These are phyloP conservation scores for Leccinum longicurvipes DNA, from an alignment of 768 basidiomycete genomes.

Conservation along the genomic window DNA sequence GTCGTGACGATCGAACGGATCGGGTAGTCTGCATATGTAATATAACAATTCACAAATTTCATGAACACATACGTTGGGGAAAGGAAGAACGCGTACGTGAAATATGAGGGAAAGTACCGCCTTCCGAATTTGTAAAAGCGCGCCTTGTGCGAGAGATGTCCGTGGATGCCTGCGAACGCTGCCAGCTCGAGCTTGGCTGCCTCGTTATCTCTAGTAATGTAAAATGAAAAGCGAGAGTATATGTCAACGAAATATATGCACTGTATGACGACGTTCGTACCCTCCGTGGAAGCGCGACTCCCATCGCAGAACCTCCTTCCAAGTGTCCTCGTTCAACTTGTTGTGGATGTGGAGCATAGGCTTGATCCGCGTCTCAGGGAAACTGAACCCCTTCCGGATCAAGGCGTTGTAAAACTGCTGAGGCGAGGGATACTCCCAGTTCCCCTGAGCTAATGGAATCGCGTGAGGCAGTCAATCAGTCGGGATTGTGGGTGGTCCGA, in stretches of 20 bases:
- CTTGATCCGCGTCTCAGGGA: conserved; percentile 3
- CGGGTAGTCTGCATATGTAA: conserved; percentile 3
- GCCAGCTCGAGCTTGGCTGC: conserved; percentile 6
- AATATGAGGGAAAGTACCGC: conserved; percentile 4
- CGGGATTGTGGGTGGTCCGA: too few species aligned
- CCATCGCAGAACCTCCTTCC: conserved; percentile 8
- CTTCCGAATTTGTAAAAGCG: conserved; percentile 3
- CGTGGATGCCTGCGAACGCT: conserved; percentile 14
- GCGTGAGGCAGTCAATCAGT: neutral
- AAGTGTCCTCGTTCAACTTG: conserved; percentile 9
- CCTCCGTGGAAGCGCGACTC: conserved; percentile 16
- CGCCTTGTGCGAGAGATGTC: conserved; percentile 14
- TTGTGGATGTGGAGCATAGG: conserved; percentile 10
- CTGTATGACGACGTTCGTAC: neutral
- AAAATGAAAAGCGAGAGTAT: neutral
- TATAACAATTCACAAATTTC: neutral
- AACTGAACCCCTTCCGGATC: conserved; percentile 7
- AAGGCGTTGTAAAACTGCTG: conserved; percentile 15
- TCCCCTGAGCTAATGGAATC: conserved; percentile 4
- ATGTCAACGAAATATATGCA: neutral
- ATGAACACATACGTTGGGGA: neutral
- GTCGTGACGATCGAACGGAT: conserved; percentile 14
- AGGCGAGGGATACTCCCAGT: conserved; percentile 13
- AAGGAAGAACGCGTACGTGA: neutral
- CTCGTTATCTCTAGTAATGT: neutral